A percentile compares a stretch with the other conserved stretches of the same genome.
Evolutionary conservation across 768 basidiomycete genomes (phyloP).

Genomic region (Boletus coccyginus): DNA sequence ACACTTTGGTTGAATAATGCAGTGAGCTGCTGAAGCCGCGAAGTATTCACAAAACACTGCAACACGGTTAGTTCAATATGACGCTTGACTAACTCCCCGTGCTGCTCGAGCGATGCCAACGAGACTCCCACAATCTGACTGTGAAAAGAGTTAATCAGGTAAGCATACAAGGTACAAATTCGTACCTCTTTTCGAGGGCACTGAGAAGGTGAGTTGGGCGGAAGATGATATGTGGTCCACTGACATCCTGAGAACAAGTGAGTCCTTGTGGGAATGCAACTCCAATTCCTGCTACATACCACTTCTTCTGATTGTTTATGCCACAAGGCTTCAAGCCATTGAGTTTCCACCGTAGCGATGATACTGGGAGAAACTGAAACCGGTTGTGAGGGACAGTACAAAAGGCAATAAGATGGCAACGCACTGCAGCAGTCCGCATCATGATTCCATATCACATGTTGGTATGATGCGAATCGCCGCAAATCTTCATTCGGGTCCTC

Average conservation of each 20-base stretch:
- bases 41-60: conserved; percentile 35
- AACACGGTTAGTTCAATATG: conserved; percentile 38
- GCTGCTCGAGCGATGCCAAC: conserved; percentile 37
- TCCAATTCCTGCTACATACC: conserved; percentile 6
- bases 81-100: conserved; percentile 38
- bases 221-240: conserved; percentile 43
- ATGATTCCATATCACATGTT: conserved; percentile 54
- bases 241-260: conserved; percentile 16
- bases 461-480: conserved; percentile 48
- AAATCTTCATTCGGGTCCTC: conserved; percentile 36
- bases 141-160: conserved; percentile 1
- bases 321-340: conserved; percentile 57
- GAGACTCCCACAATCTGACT: conserved; percentile 45
- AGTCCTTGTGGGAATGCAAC: background rate
- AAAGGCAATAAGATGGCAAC: conserved; percentile 4
- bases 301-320: conserved; percentile 6
- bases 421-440: conserved; percentile 41
- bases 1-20: conserved; percentile 41
- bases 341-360: conserved; percentile 36
- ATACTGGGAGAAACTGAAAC: conserved; percentile 33
- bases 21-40: conserved; percentile 43
- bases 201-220: conserved; percentile 41
- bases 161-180: background rate
- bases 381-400: background rate
- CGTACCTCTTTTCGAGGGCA: conserved; percentile 42